Evolutionary conservation across 192 early-diverging fungal genomes (phyloP).

Genomic region (Spizellomyces punctatus): DNA sequence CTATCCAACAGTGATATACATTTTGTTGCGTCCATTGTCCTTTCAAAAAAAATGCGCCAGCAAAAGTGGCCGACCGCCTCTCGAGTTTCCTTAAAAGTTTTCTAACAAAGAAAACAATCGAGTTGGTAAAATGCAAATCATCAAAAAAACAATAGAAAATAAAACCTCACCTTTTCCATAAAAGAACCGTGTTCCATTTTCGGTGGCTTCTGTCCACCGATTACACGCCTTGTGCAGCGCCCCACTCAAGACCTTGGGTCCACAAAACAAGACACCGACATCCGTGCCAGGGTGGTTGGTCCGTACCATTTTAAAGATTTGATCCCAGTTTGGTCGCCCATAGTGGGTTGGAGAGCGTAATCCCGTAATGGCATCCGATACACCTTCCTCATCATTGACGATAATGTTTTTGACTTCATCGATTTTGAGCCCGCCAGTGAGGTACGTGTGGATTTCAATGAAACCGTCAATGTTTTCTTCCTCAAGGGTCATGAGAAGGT

Average conservation of each 20-base stretch:
- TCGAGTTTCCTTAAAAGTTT: no score
- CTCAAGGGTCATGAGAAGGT: constrained; percentile 78
- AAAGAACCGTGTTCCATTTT: constrained; percentile 71
- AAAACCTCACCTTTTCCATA: constrained; percentile 61
- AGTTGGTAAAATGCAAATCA: no score
- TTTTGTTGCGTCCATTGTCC: no score
- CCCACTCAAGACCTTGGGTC: constrained; percentile 70
- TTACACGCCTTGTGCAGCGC: constrained; percentile 66
- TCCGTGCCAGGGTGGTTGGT: constrained; percentile 71
- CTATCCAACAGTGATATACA: no score
- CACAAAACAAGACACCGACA: constrained; percentile 88
- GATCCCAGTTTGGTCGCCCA: constrained; percentile 79
- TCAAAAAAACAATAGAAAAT: no score
- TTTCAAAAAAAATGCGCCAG: no score
- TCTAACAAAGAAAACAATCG: no score
- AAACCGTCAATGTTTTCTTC: constrained; percentile 73
- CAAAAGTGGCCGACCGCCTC: no score
- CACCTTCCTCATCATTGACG: constrained; percentile 65
- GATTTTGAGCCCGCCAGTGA: constrained; percentile 68
- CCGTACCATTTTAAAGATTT: constrained; percentile 68
- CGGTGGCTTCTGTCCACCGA: constrained; percentile 61
- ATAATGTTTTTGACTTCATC: constrained; percentile 71
- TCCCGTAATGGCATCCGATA: constrained; percentile 71
- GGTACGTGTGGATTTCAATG: constrained; percentile 79
- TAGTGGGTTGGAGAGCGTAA: constrained; percentile 74